Percentiles rank a stretch among this genome's conserved stretches.
Conservation (phyloP, 768 basidiomycete species). For the Amanita phalloides region DNA sequence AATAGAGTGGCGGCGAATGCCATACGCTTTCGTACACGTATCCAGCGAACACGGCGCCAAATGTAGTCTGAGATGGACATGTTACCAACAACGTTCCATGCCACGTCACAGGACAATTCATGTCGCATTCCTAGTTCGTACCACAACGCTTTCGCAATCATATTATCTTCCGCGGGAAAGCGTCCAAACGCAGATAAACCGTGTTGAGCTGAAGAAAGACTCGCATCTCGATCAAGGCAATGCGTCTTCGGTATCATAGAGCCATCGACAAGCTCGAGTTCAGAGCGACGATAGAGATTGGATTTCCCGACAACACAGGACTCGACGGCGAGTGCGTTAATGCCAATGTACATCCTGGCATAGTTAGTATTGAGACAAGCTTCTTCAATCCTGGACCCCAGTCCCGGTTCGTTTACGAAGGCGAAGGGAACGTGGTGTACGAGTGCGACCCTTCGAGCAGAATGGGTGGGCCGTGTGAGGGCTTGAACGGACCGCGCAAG, state of each 20-base stretch:
- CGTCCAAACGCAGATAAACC: constrained; percentile 78
- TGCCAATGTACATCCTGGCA: constrained; percentile 95
- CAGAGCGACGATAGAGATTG: constrained; percentile 84
- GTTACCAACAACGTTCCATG: constrained; percentile 77
- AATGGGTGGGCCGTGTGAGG: constrained; percentile 34
- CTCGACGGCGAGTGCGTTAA: constrained; percentile 80
- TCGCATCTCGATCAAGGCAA: background rate
- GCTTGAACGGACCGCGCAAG: constrained; percentile 78
- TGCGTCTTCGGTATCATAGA: constrained; percentile 37
- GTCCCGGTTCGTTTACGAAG: constrained; percentile 48
- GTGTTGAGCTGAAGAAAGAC: constrained; percentile 17
- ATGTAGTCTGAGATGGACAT: constrained; percentile 84
- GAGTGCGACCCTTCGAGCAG: constrained; percentile 53
- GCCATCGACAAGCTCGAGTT: constrained; percentile 68
- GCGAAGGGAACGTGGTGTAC: constrained; percentile 97
- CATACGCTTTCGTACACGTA: constrained; percentile 94
- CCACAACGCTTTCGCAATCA: constrained; percentile 90
- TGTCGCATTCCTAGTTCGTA: constrained; percentile 86
- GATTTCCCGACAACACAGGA: constrained; percentile 98
- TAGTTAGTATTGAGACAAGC: constrained; percentile 96
- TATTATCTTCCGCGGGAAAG: constrained; percentile 96
- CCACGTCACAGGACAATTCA: constrained; percentile 85
- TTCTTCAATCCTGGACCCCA: constrained; percentile 84
- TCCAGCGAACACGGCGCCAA: constrained; percentile 88
- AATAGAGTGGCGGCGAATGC: constrained; percentile 73